Conservation (phyloP, 495 filamentous ascomycete genomes). For the Opeltia flavorubescens region DNA sequence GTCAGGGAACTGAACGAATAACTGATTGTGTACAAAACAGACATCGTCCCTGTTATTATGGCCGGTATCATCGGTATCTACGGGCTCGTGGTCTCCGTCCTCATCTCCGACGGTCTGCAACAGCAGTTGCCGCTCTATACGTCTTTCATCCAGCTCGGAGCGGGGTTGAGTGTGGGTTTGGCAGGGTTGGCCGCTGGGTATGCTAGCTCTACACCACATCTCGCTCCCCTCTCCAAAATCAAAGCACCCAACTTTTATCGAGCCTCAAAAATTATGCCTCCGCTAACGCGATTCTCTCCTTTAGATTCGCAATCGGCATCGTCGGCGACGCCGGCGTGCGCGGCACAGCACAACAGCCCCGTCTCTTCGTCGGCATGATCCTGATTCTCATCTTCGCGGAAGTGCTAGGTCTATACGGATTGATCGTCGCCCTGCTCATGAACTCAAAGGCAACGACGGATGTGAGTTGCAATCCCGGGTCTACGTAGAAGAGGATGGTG, state of each 20-base stretch:
- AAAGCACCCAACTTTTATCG: not conserved
- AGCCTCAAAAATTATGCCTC: not conserved
- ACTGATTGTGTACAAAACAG: constrained; percentile 26
- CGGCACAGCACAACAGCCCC: constrained; percentile 92
- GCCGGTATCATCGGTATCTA: constrained; percentile 99
- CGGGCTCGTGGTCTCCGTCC: constrained; percentile 93
- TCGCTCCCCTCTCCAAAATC: not conserved
- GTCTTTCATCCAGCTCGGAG: constrained; percentile 93
- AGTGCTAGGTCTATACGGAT: constrained; percentile 97
- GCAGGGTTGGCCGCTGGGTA: constrained; percentile 93
- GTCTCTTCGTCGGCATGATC: constrained; percentile 99
- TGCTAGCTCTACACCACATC: constrained; percentile 10
- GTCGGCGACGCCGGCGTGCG: constrained; percentile 98
- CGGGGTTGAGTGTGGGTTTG: constrained; percentile 90
- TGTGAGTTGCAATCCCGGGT: constrained; percentile 24
- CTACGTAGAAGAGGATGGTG: constrained; percentile 2
- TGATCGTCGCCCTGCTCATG: constrained; percentile 98
- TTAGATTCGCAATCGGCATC: constrained; percentile 91
- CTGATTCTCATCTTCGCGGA: constrained; percentile 99
- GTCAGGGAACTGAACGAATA: not conserved
- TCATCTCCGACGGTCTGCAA: constrained; percentile 82
- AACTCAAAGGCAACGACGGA: constrained; percentile 62
- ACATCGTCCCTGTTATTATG: constrained; percentile 99
- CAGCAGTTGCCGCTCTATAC: constrained; percentile 81
- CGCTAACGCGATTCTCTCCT: not conserved